A percentile compares a stretch with the other conserved stretches of the same genome.
These are phyloP conservation scores for Kregervanrija fluxuum DNA, from an alignment of 805 yeast species.

Conservation along the genomic window DNA sequence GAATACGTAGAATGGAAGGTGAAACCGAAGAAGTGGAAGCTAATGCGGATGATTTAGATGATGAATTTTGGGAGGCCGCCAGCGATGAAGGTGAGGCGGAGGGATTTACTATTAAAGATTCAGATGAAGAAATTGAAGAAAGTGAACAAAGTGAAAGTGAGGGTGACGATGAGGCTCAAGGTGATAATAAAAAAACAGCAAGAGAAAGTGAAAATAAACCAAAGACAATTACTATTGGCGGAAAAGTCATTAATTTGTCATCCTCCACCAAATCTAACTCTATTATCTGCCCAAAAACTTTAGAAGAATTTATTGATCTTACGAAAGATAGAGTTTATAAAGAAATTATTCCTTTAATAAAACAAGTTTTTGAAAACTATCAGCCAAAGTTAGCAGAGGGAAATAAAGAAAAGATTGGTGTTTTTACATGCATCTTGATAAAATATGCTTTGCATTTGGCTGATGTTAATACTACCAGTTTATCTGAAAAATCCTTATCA, in stretches of 20 bases:
- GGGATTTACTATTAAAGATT: constrained; percentile 34
- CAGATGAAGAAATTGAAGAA: constrained; percentile 33
- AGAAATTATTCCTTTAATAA: constrained; percentile 42
- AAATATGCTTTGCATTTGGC: constrained; percentile 52
- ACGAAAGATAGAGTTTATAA: constrained; percentile 26
- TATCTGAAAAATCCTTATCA: constrained; percentile 14
- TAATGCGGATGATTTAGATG: constrained; percentile 65
- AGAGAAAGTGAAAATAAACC: constrained; percentile 10
- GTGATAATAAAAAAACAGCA: constrained; percentile 15
- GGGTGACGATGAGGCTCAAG: constrained; percentile 27
- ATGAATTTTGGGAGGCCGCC: constrained; percentile 59
- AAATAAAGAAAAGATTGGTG: constrained; percentile 66
- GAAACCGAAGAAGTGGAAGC: constrained; percentile 30
- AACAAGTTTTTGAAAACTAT: constrained; percentile 49
- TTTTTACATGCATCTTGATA: constrained; percentile 55
- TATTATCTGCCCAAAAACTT: constrained; percentile 41
- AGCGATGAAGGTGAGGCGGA: constrained; percentile 38
- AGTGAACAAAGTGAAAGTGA: constrained; percentile 30
- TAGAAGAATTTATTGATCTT: constrained; percentile 35
- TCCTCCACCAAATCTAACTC: constrained; percentile 9
- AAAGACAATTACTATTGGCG: constrained; percentile 27
- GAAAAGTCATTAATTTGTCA: constrained; percentile 22
- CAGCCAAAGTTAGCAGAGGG: constrained; percentile 79
- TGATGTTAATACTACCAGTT: constrained; percentile 23
- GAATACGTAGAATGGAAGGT: constrained; percentile 72